phyloP scores from a whole-genome alignment of 2,329 filamentous ascomycete genomes.

The Xylaria sp. region DNA sequence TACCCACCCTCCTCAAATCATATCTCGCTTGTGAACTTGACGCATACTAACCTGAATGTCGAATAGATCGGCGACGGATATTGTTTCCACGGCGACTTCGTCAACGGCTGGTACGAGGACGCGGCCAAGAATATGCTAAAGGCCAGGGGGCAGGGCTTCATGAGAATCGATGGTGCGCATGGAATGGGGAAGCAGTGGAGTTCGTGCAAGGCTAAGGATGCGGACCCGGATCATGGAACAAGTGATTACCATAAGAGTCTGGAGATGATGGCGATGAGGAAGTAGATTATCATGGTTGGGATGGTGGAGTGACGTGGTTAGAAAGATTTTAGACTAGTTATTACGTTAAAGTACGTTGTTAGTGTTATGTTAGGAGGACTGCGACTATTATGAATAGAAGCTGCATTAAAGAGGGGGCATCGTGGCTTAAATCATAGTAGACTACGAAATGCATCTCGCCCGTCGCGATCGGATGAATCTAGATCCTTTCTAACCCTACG shows the following conservation, averaged over 20 bases:
- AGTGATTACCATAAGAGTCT: constrained; percentile 47
- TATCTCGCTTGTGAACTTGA: neutral
- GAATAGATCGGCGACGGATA: constrained; percentile 39
- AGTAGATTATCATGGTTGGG: neutral
- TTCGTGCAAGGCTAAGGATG: constrained; percentile 45
- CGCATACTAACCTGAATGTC: neutral
- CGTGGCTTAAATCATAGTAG: too few species aligned
- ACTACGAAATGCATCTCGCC: too few species aligned
- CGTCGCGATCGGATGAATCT: too few species aligned
- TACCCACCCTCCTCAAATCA: neutral
- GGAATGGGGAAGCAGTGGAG: constrained; percentile 41
- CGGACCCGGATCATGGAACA: constrained; percentile 48
- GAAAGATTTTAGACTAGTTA: neutral
- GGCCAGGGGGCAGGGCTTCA: constrained; percentile 38
- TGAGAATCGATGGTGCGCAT: constrained; percentile 43
- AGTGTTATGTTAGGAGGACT: neutral
- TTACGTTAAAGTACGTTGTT: neutral
- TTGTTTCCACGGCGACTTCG: constrained; percentile 53
- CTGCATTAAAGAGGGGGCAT: too few species aligned
- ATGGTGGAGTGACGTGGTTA: neutral
- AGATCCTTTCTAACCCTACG: too few species aligned
- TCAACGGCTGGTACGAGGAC: constrained; percentile 52
- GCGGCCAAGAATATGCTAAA: constrained; percentile 49
- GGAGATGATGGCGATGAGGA: constrained; percentile 23
- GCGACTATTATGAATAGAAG: too few species aligned